These are phyloP conservation scores for Rhizopus sp. DNA, from an alignment of 371 early-diverging fungal species.

Conservation along the genomic window DNA sequence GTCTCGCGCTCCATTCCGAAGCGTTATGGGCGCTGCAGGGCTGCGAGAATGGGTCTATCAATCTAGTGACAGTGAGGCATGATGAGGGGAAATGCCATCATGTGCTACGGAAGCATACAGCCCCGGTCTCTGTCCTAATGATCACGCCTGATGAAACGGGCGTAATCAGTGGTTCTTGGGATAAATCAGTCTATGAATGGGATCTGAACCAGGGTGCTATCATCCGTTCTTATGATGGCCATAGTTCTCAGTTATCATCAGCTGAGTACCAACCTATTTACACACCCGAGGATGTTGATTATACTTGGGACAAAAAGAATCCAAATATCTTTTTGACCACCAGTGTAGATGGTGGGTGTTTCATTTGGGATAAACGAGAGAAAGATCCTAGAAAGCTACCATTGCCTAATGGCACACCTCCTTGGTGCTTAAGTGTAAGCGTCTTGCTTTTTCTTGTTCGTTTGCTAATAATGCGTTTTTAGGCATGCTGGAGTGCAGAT, in stretches of 20 bases:
- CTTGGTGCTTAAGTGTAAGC: conserved; percentile 84
- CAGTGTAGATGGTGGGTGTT: conserved; percentile 82
- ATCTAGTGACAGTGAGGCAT: conserved; percentile 83
- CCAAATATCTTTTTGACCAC: conserved; percentile 69
- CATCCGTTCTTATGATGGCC: conserved; percentile 70
- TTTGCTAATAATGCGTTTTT: neutral
- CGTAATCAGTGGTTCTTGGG: conserved; percentile 94
- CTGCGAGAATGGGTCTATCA: conserved; percentile 82
- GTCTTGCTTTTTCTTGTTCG: neutral
- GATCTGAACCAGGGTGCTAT: conserved; percentile 83
- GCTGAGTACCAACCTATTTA: conserved; percentile 70
- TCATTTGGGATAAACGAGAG: conserved; percentile 83
- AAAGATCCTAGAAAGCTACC: conserved; percentile 56
- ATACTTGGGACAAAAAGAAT: conserved; percentile 38
- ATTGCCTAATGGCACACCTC: conserved; percentile 75
- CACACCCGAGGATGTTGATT: conserved; percentile 17
- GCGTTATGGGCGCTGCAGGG: conserved; percentile 87
- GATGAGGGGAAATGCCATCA: conserved; percentile 89
- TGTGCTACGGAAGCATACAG: conserved; percentile 78
- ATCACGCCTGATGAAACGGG: conserved; percentile 77
- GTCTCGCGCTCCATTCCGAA: conserved; percentile 90
- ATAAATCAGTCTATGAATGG: conserved; percentile 84
- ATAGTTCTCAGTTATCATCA: conserved; percentile 82
- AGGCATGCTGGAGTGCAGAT: conserved; percentile 87
- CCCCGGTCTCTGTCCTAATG: conserved; percentile 81